A percentile compares a stretch with the other conserved stretches of the same genome.
Evolutionary conservation across 345 rosid genomes (phyloP).

Genomic region (Combretum micranthum): DNA sequence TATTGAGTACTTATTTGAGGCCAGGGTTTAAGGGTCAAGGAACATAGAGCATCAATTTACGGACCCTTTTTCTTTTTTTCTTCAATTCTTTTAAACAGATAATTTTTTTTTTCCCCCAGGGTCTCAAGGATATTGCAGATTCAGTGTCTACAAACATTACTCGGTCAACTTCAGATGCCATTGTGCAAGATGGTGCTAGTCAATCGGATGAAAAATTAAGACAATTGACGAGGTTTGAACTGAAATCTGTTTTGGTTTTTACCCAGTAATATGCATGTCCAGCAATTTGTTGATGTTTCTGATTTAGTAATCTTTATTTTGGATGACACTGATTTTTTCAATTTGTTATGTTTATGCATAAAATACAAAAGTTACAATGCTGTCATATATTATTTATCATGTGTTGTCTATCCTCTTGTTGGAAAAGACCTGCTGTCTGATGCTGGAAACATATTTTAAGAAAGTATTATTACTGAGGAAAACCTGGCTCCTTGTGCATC

Average conservation of each 20-base stretch:
- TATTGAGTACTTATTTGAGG: too few species aligned
- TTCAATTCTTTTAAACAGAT: not conserved
- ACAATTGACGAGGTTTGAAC: constrained; percentile 30
- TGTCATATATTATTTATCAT: too few species aligned
- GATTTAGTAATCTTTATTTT: not conserved
- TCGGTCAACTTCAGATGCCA: constrained; percentile 18
- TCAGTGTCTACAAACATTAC: constrained; percentile 11
- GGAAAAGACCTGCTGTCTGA: too few species aligned
- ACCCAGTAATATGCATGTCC: not conserved
- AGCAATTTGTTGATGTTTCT: not conserved
- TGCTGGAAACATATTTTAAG: too few species aligned
- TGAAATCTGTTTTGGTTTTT: not conserved
- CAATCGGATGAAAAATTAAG: constrained; percentile 22
- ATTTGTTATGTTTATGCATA: too few species aligned
- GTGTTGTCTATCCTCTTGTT: too few species aligned
- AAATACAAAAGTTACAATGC: too few species aligned
- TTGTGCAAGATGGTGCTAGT: constrained; percentile 14
- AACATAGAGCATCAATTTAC: not conserved
- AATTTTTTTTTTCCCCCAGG: constrained; percentile 28
- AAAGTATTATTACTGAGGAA: too few species aligned
- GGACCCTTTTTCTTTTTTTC: not conserved
- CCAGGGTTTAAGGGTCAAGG: too few species aligned
- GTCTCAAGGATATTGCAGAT: constrained; percentile 46
- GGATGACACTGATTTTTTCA: too few species aligned
- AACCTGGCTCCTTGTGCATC: too few species aligned